Evolutionary conservation across 805 yeast species (phyloP), one percentile per base, ranked within the genome.

Genomic region (Torulaspora delbrueckii): DNA sequence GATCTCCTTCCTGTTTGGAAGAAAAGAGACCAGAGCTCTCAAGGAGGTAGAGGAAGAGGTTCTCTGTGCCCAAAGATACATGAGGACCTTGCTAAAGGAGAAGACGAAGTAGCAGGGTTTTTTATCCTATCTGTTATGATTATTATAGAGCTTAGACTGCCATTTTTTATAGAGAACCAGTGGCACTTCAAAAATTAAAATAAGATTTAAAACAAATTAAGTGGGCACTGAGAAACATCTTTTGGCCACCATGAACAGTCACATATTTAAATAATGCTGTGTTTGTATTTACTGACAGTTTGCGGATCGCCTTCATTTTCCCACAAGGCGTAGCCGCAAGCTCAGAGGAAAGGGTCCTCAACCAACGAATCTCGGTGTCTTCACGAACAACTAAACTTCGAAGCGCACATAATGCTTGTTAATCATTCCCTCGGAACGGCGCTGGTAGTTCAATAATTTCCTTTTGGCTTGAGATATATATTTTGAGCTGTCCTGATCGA

Each of bases 1-100:
- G 45, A 84, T 93, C 37, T 90, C 91, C 33, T 76, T 73, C 46
- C 59, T 88, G 25, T 91, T 90, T 60, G 95, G 95, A 0, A 72
- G 88, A 27, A 74, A 79, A n/a, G 99, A 93, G 60, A 62, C 70
- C 42, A 71, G 98, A 38, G 91, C 90, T 0, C 65, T 93, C 39
- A 68, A 67, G 19, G 98, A 91, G 66, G 88, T 88, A 4, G 75
- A 76, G 47, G 64, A 73, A 53, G 95, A 91, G 60, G 85, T 89
- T 1, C n/a, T 46, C 1, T 75, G 72, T 52, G 59, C 60, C 19
- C 51, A 48, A 25, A 44, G 41, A 16, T 45, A 43, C 37, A 38
- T 40, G 37, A 48, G 34, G 30, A 34, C 40, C 25, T 37, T 41
- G 24, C 47, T 47, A n/a, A 46, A 49, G 22, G 30, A 40, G 12